Base-by-base conservation (phyloP, 164 flowering plant species). In the Umbilicus rupestris region DNA sequence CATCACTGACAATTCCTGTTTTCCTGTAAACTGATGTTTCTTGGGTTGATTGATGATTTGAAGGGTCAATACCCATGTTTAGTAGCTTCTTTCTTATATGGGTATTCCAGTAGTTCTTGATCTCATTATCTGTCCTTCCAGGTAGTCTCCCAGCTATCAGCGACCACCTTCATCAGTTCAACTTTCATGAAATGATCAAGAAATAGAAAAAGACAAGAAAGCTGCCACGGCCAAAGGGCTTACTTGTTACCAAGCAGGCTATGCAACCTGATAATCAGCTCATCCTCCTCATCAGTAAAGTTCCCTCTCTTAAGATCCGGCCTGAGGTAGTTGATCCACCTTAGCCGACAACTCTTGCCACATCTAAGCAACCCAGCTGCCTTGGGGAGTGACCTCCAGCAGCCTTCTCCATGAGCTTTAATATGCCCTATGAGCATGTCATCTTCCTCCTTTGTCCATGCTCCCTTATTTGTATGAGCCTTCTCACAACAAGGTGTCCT, bases 81-180 rank as follows among this genome's bases (percentile, higher is more conserved):
- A 55, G 33, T 55, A 55, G 44, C 33, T 55, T 55, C 29, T 55
- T 55, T 28, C 60, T 55, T 30, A 55, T 55, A 55, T 55, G 60
- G 11, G 60, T 55, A 55, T 55, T 55, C 33, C 60, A 55, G 60
- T 55, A 55, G 33, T 55, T 55, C 29, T 55, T 55, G 33, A 55
- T 55, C 60, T 55, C 33, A 55, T 55, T 55, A 28, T 55, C 60
- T 12, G 60, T 55, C 8, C 60, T 26, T 55, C 60, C 60, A 55
- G 60, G 60, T 55, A 55, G 28, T 55, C 19, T 28, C 17, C 33
- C 60, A 0, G 33, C 60, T 26, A 55, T 55, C 33, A 55, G 60
- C 16, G 60, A 55, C 60, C 60, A 55, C 33, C 60, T 55, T 55
- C 16, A n/a, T 52, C 58, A 52, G 58, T 26, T 19, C 9, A 50